Percentiles rank a stretch among this genome's conserved stretches.
Conservation (phyloP, 352 stramenopile species). For the Phytophthora agathidicida region DNA sequence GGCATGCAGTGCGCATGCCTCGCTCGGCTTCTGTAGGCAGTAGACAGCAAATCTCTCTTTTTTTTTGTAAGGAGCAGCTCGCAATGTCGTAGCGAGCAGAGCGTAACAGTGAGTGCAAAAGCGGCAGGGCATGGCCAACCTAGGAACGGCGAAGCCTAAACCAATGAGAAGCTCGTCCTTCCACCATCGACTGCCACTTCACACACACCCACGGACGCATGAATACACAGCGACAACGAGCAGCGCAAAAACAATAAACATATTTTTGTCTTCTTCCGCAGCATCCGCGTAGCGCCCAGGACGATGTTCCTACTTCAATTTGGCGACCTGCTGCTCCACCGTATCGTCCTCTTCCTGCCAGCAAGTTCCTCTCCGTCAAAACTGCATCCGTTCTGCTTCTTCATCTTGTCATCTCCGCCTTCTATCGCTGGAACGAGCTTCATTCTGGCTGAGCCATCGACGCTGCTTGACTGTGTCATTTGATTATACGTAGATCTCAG, state of each 20-base stretch:
- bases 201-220: constrained; percentile 16
- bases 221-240: constrained; percentile 18
- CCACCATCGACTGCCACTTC: constrained; percentile 16
- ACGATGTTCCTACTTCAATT: constrained; percentile 6
- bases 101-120: constrained; percentile 1
- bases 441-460: neutral
- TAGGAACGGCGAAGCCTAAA: constrained; percentile 43
- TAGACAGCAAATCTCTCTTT: constrained; percentile 37
- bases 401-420: constrained; percentile 1
- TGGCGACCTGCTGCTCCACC: neutral
- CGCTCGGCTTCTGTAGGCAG: constrained; percentile 38
- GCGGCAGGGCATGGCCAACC: constrained; percentile 33
- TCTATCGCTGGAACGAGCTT: constrained; percentile 24
- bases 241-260: constrained; percentile 42
- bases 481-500: constrained; percentile 87
- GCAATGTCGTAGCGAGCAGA: constrained; percentile 21
- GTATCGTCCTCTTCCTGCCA: neutral
- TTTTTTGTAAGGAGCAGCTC: constrained; percentile 36
- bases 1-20: constrained; percentile 37
- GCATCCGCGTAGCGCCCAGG: too few relatives aligned
- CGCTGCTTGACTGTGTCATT: neutral
- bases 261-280: constrained; percentile 37
- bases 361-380: constrained; percentile 11
- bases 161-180: constrained; percentile 40
- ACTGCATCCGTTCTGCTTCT: constrained; percentile 11